These are phyloP conservation scores for Penicillium digitatum DNA, from an alignment of 2,329 filamentous ascomycete genomes.

Conservation along the genomic window DNA sequence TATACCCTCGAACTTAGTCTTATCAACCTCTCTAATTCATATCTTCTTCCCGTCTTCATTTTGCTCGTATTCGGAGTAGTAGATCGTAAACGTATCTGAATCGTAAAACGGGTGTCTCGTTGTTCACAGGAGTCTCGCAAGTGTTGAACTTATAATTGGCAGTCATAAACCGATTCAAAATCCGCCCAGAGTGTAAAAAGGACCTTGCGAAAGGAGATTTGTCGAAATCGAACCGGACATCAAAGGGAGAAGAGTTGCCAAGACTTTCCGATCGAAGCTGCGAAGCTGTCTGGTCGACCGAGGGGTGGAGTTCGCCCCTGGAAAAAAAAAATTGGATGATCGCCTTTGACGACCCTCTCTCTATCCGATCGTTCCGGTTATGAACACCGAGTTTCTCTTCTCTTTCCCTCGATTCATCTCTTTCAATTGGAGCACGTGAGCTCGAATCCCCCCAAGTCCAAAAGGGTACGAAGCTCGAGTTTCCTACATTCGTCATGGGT, in stretches of 20 bases:
- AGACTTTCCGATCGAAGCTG: slow-evolving; percentile 6
- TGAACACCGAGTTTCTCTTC: neutral
- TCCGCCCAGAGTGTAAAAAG: neutral
- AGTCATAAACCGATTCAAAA: neutral
- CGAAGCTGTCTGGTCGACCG: neutral
- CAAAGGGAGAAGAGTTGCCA: neutral
- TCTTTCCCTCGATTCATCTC: neutral
- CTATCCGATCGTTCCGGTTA: slow-evolving; percentile 2
- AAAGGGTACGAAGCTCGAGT: neutral
- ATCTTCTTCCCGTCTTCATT: neutral
- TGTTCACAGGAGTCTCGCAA: neutral
- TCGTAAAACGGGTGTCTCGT: neutral
- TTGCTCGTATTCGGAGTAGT: neutral
- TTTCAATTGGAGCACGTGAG: slow-evolving; percentile 3
- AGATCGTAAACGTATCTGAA: neutral
- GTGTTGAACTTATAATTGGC: neutral
- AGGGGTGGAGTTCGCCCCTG: slow-evolving; percentile 2
- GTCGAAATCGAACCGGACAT: neutral
- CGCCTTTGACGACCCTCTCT: slow-evolving; percentile 3
- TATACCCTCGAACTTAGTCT: neutral
- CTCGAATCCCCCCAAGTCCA: neutral
- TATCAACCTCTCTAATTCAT: neutral
- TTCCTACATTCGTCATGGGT: slow-evolving; percentile 27
- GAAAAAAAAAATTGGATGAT: slow-evolving; percentile 3
- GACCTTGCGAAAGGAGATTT: neutral